These are phyloP conservation scores for Potentilla sterilis DNA, from an alignment of 306 rosid genomes.

Conservation along the genomic window DNA sequence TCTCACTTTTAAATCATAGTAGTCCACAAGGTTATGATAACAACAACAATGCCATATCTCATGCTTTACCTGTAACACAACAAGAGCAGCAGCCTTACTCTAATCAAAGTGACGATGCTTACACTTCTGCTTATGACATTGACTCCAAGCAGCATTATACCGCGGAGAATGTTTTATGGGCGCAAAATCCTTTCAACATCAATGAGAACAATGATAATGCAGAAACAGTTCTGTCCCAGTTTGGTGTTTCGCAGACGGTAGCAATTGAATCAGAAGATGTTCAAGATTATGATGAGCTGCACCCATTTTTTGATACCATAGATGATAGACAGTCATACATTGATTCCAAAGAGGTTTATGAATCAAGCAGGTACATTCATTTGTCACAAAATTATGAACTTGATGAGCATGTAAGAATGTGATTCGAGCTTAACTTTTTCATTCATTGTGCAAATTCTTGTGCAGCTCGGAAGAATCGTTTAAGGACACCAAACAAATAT, in stretches of 20 bases:
- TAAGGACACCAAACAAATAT: conserved; percentile 56
- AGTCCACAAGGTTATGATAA: conserved; percentile 26
- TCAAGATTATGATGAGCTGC: conserved; percentile 63
- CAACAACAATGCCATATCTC: conserved; percentile 4
- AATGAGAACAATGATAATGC: conserved; percentile 27
- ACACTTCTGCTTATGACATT: conserved; percentile 34
- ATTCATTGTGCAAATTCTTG: background rate
- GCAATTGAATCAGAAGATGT: conserved; percentile 42
- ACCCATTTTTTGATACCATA: conserved; percentile 55
- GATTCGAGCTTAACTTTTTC: background rate
- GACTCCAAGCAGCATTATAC: conserved; percentile 37
- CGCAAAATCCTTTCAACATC: conserved; percentile 32
- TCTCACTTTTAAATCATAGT: conserved; percentile 36
- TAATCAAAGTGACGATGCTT: conserved; percentile 37
- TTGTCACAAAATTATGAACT: background rate
- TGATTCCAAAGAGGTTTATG: conserved; percentile 73
- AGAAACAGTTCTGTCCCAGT: conserved; percentile 33
- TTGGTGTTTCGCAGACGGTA: conserved; percentile 38
- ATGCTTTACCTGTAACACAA: conserved; percentile 38
- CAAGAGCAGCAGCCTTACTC: conserved; percentile 46
- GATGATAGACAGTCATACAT: conserved; percentile 67
- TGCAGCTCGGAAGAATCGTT: conserved; percentile 70
- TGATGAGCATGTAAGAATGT: background rate
- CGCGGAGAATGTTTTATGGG: conserved; percentile 41
- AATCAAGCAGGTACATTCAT: conserved; percentile 58